Evolutionary conservation across 2,329 filamentous ascomycete species (phyloP).

Genomic region (Talaromyces sp.): DNA sequence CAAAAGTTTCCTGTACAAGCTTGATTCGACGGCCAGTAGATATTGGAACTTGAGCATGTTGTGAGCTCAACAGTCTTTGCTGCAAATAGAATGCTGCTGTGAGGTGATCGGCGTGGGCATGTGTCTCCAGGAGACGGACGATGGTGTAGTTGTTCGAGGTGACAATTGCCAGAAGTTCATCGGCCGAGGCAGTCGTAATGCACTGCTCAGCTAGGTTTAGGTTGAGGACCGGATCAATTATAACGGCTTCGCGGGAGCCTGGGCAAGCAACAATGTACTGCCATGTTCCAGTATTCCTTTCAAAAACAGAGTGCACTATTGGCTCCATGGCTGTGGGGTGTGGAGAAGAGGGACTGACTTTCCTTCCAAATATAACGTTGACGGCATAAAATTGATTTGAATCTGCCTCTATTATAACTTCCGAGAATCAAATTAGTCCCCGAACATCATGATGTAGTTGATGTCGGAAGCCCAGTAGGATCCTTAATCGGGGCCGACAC

Average conservation of each 20-base stretch:
- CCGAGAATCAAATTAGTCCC: too few relatives aligned
- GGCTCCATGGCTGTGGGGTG: conserved; percentile 26
- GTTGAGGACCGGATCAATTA: conserved; percentile 64
- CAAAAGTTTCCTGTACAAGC: background rate
- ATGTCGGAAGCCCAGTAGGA: too few relatives aligned
- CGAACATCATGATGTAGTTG: too few relatives aligned
- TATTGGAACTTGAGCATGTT: conserved; percentile 1
- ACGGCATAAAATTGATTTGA: too few relatives aligned
- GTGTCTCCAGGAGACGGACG: conserved; percentile 60
- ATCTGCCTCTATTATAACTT: too few relatives aligned
- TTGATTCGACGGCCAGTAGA: background rate
- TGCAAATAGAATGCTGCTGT: conserved; percentile 62
- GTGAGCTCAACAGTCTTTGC: conserved; percentile 48
- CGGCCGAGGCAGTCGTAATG: background rate
- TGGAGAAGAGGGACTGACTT: too few relatives aligned
- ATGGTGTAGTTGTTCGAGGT: conserved; percentile 47
- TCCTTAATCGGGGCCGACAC: too few relatives aligned
- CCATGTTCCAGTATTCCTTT: conserved; percentile 39
- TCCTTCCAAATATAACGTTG: too few relatives aligned
- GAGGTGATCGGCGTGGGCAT: conserved; percentile 62
- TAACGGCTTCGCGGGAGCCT: conserved; percentile 47
- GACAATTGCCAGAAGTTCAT: background rate
- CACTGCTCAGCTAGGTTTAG: conserved; percentile 31
- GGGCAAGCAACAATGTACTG: conserved; percentile 51
- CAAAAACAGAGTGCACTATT: conserved; percentile 44